Conservation (phyloP, 108 stramenopile genomes). For the Pseudonitzschia multiseries region DNA sequence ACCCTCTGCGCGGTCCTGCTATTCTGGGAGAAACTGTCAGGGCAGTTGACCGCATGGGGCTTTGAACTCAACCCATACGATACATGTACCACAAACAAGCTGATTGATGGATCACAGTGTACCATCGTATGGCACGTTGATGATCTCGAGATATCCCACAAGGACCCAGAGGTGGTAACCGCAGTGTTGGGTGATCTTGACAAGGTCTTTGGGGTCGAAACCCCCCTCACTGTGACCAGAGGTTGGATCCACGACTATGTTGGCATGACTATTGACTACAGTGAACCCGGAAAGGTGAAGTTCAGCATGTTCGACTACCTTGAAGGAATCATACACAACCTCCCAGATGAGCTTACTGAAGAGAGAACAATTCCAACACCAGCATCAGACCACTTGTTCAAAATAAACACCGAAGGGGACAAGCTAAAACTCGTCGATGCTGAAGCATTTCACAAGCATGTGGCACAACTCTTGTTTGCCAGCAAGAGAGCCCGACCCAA, state of each 20-base stretch:
- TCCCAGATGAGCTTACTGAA: too few relatives aligned
- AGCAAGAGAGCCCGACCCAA: too few relatives aligned
- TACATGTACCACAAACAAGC: conserved; percentile 50
- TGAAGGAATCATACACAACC: too few relatives aligned
- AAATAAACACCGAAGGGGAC: too few relatives aligned
- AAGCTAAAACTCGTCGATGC: too few relatives aligned
- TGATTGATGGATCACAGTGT: conserved; percentile 12
- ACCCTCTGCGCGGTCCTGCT: conserved; percentile 33
- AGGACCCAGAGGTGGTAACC: conserved; percentile 18
- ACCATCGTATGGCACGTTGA: conserved; percentile 30
- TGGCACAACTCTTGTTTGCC: too few relatives aligned
- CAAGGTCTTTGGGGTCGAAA: conserved; percentile 24
- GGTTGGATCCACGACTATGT: conserved; percentile 40
- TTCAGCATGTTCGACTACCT: too few relatives aligned
- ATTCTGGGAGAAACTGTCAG: conserved; percentile 27
- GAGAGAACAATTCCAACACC: too few relatives aligned
- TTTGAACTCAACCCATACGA: conserved; percentile 57
- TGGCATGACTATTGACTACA: conserved; percentile 42
- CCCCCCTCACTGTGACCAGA: conserved; percentile 13
- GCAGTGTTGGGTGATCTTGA: background rate
- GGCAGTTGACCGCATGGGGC: conserved; percentile 28
- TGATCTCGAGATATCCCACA: conserved; percentile 40
- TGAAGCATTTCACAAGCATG: too few relatives aligned
- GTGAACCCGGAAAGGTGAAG: background rate
- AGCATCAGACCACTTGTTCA: too few relatives aligned